These are phyloP conservation scores for Hypoxylon sp. DNA, from an alignment of 2,329 filamentous ascomycete species.

Conservation along the genomic window DNA sequence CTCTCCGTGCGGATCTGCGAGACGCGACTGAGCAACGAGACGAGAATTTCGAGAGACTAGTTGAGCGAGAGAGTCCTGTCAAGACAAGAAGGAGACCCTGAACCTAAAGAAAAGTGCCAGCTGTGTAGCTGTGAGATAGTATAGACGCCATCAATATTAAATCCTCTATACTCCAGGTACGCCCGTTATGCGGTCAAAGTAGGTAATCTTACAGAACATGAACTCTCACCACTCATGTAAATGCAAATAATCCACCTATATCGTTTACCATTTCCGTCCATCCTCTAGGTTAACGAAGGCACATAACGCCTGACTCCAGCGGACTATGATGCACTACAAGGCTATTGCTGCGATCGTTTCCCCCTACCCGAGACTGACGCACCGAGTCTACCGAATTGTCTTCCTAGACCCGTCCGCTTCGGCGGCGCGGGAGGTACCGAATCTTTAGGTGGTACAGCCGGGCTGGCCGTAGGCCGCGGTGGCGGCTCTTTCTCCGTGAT, in stretches of 20 bases:
- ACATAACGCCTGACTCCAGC: conserved; percentile 6
- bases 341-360: conserved; percentile 63
- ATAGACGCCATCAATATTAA: conserved; percentile 37
- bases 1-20: conserved; percentile 74
- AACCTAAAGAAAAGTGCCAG: neutral
- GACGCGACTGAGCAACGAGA: conserved; percentile 76
- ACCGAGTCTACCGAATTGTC: conserved; percentile 77
- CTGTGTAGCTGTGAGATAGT: neutral
- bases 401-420: conserved; percentile 76
- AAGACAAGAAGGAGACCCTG: conserved; percentile 57
- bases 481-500: conserved; percentile 62
- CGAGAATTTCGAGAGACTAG: conserved; percentile 79
- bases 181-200: conserved; percentile 33
- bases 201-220: conserved; percentile 35
- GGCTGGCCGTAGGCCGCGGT: conserved; percentile 54
- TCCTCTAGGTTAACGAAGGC: conserved; percentile 1
- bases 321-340: conserved; percentile 13
- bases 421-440: conserved; percentile 60
- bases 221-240: conserved; percentile 21
- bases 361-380: conserved; percentile 77
- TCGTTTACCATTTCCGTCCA: conserved; percentile 3
- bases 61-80: conserved; percentile 71
- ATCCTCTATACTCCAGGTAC: conserved; percentile 41
- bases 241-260: conserved; percentile 1
- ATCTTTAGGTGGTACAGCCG: conserved; percentile 67